Percentiles rank a stretch among this genome's conserved stretches.
Conservation (phyloP, 2,329 filamentous ascomycete species). For the Aspergillus neoniger region DNA sequence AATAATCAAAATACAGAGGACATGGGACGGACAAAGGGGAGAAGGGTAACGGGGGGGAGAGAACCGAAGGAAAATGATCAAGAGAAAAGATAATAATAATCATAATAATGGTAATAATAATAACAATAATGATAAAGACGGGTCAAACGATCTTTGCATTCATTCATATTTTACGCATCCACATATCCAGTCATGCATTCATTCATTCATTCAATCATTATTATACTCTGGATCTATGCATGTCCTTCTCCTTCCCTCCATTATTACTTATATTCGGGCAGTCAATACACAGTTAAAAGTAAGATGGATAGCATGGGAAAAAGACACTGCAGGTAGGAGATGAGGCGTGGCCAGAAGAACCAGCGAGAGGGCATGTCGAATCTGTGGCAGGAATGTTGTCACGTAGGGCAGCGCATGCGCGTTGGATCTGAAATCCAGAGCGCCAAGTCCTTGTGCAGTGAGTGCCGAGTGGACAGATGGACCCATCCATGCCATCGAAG, state of each 20-base stretch:
- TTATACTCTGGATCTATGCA: background rate
- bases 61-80: background rate
- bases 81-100: background rate
- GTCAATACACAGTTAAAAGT: too few relatives aligned
- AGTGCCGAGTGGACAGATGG: slow-evolving; percentile 8
- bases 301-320: background rate
- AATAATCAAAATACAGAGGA: slow-evolving; percentile 4
- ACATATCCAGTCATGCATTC: background rate
- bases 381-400: slow-evolving; percentile 27
- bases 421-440: slow-evolving; percentile 22
- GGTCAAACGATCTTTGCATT: background rate
- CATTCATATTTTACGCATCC: background rate
- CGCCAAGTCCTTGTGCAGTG: slow-evolving; percentile 17
- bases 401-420: slow-evolving; percentile 26
- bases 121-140: background rate
- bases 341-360: background rate
- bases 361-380: slow-evolving; percentile 13
- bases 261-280: too few relatives aligned
- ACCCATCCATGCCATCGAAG: slow-evolving; percentile 13
- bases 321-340: background rate
- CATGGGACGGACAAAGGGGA: slow-evolving; percentile 5
- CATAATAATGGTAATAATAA: background rate
- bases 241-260: background rate
- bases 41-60: background rate
- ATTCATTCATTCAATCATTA: background rate